These are phyloP conservation scores for Talaromyces thailandensis DNA, from an alignment of 495 filamentous ascomycete species.

Conservation along the genomic window DNA sequence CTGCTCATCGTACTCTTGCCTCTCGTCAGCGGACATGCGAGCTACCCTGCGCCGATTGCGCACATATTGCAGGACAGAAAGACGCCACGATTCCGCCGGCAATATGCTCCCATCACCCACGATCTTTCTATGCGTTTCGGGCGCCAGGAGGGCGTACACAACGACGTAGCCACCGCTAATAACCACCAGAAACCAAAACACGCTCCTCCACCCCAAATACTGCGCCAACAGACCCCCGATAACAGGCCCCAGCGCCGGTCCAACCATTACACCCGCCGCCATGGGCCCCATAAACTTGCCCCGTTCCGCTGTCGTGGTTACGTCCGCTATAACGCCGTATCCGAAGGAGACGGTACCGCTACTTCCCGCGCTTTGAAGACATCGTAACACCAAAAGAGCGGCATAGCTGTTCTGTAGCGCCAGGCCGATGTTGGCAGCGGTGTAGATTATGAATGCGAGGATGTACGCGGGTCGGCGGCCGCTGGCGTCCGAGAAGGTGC, in stretches of 20 bases:
- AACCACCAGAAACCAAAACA: constrained; percentile 39
- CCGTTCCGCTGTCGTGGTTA: constrained; percentile 47
- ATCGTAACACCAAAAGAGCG: constrained; percentile 51
- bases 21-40: constrained; percentile 14
- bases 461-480: constrained; percentile 54
- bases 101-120: constrained; percentile 54
- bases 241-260: constrained; percentile 28
- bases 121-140: constrained; percentile 62
- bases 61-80: constrained; percentile 30
- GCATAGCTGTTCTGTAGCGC: constrained; percentile 52
- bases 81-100: constrained; percentile 23
- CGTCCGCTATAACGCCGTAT: constrained; percentile 53
- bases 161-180: constrained; percentile 18
- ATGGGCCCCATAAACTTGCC: constrained; percentile 48
- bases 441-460: constrained; percentile 47
- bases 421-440: constrained; percentile 54
- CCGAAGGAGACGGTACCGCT: constrained; percentile 43
- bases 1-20: constrained; percentile 13
- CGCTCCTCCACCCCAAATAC: constrained; percentile 27
- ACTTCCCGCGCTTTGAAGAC: constrained; percentile 54
- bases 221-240: constrained; percentile 30
- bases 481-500: constrained; percentile 49
- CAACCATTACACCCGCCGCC: constrained; percentile 17
- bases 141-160: constrained; percentile 44
- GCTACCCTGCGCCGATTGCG: constrained; percentile 12